A percentile compares a stretch with the other conserved stretches of the same genome.
phyloP scores from a whole-genome alignment of 2,329 filamentous ascomycete species.

The Calonectria hawksworthii region DNA sequence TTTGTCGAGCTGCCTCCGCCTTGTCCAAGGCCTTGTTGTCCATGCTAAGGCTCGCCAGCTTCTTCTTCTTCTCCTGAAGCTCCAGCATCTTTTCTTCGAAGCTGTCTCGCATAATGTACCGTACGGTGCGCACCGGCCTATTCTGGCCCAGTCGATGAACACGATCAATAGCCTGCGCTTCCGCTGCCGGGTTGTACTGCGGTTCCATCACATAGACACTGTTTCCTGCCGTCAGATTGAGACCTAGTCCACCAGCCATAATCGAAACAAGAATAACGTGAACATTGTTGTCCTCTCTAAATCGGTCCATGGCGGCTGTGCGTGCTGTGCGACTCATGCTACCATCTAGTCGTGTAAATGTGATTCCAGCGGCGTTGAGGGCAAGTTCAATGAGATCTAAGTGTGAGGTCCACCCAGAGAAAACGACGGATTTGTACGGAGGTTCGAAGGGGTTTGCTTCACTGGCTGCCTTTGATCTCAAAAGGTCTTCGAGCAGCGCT shows the following conservation, averaged over 20 bases:
- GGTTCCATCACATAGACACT: slow-evolving; percentile 98
- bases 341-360: slow-evolving; percentile 87
- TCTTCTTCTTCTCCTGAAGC: slow-evolving; percentile 92
- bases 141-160: slow-evolving; percentile 93
- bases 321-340: slow-evolving; percentile 85
- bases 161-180: slow-evolving; percentile 94
- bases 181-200: slow-evolving; percentile 95
- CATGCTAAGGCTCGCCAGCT: slow-evolving; percentile 89
- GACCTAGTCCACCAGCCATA: slow-evolving; percentile 89
- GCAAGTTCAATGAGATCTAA: slow-evolving; percentile 92
- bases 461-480: slow-evolving; percentile 74
- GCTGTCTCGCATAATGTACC: slow-evolving; percentile 90
- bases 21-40: slow-evolving; percentile 71
- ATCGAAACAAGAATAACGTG: slow-evolving; percentile 92
- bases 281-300: slow-evolving; percentile 79
- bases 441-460: slow-evolving; percentile 72
- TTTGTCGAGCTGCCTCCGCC: slow-evolving; percentile 70
- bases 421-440: slow-evolving; percentile 93
- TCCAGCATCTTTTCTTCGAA: slow-evolving; percentile 96
- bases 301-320: slow-evolving; percentile 80
- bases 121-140: slow-evolving; percentile 86
- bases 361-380: slow-evolving; percentile 75
- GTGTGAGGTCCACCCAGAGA: slow-evolving; percentile 96
- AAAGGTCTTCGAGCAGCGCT: slow-evolving; percentile 82
- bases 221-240: slow-evolving; percentile 89